phyloP scores from a whole-genome alignment of 2,329 filamentous ascomycete genomes.

The Colletotrichum simmondsii region DNA sequence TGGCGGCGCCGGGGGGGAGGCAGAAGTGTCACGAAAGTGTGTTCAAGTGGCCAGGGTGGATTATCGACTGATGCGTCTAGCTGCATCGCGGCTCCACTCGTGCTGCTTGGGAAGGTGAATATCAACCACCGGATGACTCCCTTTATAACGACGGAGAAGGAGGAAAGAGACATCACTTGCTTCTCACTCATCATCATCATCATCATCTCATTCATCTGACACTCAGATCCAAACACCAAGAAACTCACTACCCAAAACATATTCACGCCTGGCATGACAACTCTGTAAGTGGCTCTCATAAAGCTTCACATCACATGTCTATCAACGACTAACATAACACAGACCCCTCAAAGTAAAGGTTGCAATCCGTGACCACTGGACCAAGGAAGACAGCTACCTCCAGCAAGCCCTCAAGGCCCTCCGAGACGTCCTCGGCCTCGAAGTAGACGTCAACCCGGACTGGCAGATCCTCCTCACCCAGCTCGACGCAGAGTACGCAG shows the following conservation, averaged over 20 bases:
- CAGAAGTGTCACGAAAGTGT: too few species aligned
- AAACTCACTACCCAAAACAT: background rate
- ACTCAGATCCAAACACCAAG: background rate
- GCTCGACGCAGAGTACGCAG: slow-evolving; percentile 50
- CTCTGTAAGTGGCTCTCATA: background rate
- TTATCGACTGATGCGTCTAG: background rate
- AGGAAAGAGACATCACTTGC: background rate
- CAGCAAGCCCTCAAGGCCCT: slow-evolving; percentile 46
- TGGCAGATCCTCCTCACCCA: slow-evolving; percentile 54
- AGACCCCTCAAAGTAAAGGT: slow-evolving; percentile 56
- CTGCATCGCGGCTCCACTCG: background rate
- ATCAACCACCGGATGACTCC: background rate
- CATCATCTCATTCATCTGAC: background rate
- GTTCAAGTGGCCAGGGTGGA: background rate
- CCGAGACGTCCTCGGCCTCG: slow-evolving; percentile 49
- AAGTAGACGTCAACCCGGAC: slow-evolving; percentile 52
- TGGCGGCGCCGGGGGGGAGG: background rate
- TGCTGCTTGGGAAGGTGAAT: background rate
- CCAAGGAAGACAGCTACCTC: slow-evolving; percentile 44
- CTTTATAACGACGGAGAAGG: background rate
- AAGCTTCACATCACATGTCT: background rate
- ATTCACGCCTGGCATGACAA: slow-evolving; percentile 8
- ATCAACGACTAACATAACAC: background rate
- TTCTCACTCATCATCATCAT: too few species aligned
- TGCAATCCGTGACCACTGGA: slow-evolving; percentile 56